These are phyloP conservation scores for Phymatotrichopsis omnivora DNA, from an alignment of 2,329 filamentous ascomycete species.

Conservation along the genomic window DNA sequence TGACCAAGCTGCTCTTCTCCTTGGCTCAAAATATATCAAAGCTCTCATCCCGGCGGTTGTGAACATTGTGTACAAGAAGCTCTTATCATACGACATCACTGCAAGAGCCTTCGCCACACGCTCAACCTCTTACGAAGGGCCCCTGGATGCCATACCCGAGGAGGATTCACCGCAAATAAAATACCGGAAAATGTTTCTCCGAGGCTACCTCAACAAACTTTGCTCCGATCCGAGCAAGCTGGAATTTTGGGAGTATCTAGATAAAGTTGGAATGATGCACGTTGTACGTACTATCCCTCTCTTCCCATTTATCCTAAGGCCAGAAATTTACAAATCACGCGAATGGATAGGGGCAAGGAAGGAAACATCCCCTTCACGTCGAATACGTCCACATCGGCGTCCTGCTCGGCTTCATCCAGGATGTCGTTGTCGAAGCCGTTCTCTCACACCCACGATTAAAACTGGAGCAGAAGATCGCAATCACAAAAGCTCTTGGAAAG, in stretches of 20 bases:
- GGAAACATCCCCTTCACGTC: conserved; percentile 61
- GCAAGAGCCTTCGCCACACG: conserved; percentile 50
- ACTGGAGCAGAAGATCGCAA: conserved; percentile 57
- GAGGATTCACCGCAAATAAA: conserved; percentile 66
- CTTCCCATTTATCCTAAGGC: background rate
- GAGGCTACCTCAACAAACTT: conserved; percentile 65
- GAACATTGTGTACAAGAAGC: conserved; percentile 74
- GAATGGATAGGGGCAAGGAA: conserved; percentile 46
- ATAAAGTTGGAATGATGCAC: conserved; percentile 59
- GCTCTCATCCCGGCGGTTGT: conserved; percentile 73
- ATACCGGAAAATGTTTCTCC: conserved; percentile 56
- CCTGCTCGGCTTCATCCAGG: conserved; percentile 64
- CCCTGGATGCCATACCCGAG: conserved; percentile 48
- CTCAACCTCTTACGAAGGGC: conserved; percentile 54
- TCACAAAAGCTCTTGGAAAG: conserved; percentile 67
- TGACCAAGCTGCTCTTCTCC: conserved; percentile 60
- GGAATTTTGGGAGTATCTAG: conserved; percentile 74
- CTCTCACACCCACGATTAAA: conserved; percentile 58
- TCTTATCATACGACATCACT: conserved; percentile 71
- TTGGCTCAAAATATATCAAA: conserved; percentile 65
- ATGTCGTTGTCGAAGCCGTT: conserved; percentile 66
- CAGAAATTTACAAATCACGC: background rate
- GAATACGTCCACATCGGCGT: conserved; percentile 71
- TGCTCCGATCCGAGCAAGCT: conserved; percentile 64
- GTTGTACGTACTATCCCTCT: conserved; percentile 30